Conservation (phyloP, 2,329 filamentous ascomycete genomes). For the Alternaria triticina region DNA sequence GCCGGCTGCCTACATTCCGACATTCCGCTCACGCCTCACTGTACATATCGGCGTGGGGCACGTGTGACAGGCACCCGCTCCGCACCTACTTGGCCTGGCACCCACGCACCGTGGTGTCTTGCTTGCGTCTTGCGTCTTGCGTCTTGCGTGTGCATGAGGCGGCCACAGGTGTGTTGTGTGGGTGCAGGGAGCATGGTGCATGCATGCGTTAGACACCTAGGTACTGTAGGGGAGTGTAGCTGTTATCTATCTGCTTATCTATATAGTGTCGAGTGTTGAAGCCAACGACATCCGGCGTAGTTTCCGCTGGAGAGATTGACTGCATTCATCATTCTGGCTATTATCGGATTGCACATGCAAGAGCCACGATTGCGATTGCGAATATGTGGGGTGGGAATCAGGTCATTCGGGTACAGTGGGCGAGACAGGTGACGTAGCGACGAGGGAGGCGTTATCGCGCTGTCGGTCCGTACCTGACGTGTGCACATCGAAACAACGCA, state of each 20-base stretch:
- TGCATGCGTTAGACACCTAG: not conserved
- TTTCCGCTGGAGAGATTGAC: not conserved
- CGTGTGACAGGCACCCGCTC: conserved; percentile 18
- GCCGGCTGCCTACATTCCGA: not conserved
- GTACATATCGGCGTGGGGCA: conserved; percentile 12
- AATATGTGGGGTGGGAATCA: not conserved
- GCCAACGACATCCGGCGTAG: not conserved
- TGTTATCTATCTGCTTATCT: not conserved
- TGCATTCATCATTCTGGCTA: not conserved
- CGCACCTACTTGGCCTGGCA: not conserved
- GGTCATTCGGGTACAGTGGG: not conserved
- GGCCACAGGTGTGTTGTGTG: not conserved
- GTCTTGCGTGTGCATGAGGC: not conserved
- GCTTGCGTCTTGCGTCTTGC: not conserved
- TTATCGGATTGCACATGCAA: not conserved
- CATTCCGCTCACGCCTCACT: not conserved
- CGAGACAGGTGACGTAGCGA: not conserved
- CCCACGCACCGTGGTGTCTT: not conserved
- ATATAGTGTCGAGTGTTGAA: not conserved
- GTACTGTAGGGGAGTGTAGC: no score
- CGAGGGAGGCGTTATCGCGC: not conserved
- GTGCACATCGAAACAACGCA: not conserved
- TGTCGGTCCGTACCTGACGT: not conserved
- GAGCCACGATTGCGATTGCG: not conserved
- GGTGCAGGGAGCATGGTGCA: not conserved